Conservation (phyloP, 208 protist species). For the Leishmania guyanensis region DNA sequence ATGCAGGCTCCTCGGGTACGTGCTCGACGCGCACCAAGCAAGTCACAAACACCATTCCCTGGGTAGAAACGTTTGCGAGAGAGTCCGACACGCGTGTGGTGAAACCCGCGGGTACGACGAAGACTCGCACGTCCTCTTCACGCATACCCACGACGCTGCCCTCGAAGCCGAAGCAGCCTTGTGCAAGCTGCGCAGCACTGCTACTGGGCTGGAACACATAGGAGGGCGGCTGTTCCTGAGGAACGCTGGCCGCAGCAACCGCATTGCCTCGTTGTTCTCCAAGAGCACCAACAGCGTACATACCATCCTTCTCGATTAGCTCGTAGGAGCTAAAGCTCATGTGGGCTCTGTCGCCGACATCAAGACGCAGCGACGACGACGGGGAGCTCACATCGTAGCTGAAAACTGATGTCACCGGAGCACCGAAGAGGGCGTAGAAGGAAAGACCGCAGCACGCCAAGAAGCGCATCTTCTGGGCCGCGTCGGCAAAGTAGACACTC, state of each 20-base stretch:
- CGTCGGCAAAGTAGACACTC: slow-evolving; percentile 56
- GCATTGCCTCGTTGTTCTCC: slow-evolving; percentile 17
- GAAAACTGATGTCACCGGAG: slow-evolving; percentile 40
- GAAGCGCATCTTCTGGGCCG: slow-evolving; percentile 42
- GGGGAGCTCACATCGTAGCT: slow-evolving; percentile 51
- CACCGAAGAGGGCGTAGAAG: slow-evolving; percentile 60
- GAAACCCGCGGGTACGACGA: slow-evolving; percentile 49
- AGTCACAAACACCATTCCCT: slow-evolving; percentile 52
- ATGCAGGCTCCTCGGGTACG: slow-evolving; percentile 13
- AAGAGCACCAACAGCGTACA: slow-evolving; percentile 18
- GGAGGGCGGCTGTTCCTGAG: slow-evolving; percentile 2
- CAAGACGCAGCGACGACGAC: slow-evolving; percentile 38
- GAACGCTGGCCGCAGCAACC: slow-evolving; percentile 10
- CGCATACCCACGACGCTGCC: slow-evolving; percentile 58
- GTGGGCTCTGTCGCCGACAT: slow-evolving; percentile 31
- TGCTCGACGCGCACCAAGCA: slow-evolving; percentile 59
- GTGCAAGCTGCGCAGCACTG: slow-evolving; percentile 43
- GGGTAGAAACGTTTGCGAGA: slow-evolving; percentile 32
- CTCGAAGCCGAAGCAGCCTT: slow-evolving; percentile 63
- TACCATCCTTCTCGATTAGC: slow-evolving; percentile 23
- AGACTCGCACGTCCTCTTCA: slow-evolving; percentile 48
- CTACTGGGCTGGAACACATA: slow-evolving; percentile 56
- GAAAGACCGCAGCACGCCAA: slow-evolving; percentile 64
- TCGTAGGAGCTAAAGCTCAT: slow-evolving; percentile 57
- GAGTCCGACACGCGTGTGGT: slow-evolving; percentile 25